Percentiles rank a stretch among this genome's conserved stretches.
phyloP scores from a whole-genome alignment of 2,329 filamentous ascomycete genomes.

The Pseudodiploospora longispora region DNA sequence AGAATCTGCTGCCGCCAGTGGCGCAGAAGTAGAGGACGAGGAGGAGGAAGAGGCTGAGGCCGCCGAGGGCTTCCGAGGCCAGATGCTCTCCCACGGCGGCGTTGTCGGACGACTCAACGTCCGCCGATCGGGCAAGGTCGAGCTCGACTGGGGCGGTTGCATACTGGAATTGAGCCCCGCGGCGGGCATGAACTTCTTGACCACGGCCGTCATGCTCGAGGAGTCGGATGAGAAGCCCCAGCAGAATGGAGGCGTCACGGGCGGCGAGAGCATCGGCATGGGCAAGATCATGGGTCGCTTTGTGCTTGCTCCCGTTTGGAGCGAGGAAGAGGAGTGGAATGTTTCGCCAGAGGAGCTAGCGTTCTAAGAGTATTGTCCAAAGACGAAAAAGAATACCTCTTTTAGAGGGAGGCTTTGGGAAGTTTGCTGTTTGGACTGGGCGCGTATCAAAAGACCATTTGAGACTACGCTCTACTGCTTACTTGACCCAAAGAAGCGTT shows the following conservation, averaged over 20 bases:
- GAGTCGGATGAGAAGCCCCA: slow-evolving; percentile 45
- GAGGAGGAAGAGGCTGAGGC: slow-evolving; percentile 25
- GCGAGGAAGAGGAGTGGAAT: slow-evolving; percentile 49
- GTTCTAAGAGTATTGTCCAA: no score
- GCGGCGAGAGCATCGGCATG: slow-evolving; percentile 51
- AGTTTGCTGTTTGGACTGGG: no score
- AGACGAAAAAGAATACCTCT: no score
- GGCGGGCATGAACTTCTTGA: slow-evolving; percentile 47
- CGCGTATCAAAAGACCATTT: no score
- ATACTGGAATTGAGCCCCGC: slow-evolving; percentile 44
- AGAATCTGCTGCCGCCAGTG: slow-evolving; percentile 13
- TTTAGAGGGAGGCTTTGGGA: no score
- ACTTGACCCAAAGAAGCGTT: no score
- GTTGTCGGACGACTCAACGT: slow-evolving; percentile 53
- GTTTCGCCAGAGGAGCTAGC: slow-evolving; percentile 29
- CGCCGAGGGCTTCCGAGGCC: slow-evolving; percentile 27
- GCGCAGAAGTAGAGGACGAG: slow-evolving; percentile 19
- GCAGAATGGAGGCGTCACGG: slow-evolving; percentile 22
- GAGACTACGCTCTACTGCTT: no score
- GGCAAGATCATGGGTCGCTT: slow-evolving; percentile 56
- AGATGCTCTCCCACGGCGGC: slow-evolving; percentile 43
- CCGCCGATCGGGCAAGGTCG: slow-evolving; percentile 52
- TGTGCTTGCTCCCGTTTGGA: slow-evolving; percentile 50
- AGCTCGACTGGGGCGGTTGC: slow-evolving; percentile 55
- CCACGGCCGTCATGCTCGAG: slow-evolving; percentile 52